These are phyloP conservation scores for Funneliformis geosporum DNA, from an alignment of 192 early-diverging fungal species.

Conservation along the genomic window DNA sequence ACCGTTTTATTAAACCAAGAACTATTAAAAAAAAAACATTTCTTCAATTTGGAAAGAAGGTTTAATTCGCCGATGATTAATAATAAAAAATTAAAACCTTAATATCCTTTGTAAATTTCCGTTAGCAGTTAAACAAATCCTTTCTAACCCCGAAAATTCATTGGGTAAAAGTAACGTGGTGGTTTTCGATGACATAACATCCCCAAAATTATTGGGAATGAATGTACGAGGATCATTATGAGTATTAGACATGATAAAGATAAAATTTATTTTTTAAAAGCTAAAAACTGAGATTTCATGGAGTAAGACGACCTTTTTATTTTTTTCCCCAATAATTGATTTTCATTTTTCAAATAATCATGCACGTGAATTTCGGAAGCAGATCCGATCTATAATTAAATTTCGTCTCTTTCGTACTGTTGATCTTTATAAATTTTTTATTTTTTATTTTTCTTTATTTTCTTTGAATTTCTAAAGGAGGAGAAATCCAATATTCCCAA, in stretches of 20 bases:
- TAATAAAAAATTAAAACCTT: slow-evolving; percentile 29
- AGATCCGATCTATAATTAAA: too few species aligned
- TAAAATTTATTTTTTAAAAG: background rate
- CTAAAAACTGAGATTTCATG: too few species aligned
- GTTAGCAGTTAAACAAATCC: slow-evolving; percentile 48
- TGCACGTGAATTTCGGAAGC: too few species aligned
- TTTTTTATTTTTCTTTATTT: background rate
- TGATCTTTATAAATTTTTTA: too few species aligned
- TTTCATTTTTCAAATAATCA: too few species aligned
- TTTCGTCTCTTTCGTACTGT: too few species aligned
- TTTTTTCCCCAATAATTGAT: background rate
- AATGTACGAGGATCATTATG: slow-evolving; percentile 21
- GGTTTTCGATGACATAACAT: slow-evolving; percentile 40
- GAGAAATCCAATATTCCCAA: slow-evolving; percentile 41
- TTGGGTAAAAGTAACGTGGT: slow-evolving; percentile 41
- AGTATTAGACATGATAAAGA: background rate
- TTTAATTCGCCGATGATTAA: background rate
- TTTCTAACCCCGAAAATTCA: slow-evolving; percentile 44
- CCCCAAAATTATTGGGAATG: slow-evolving; percentile 51
- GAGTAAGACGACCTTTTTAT: background rate
- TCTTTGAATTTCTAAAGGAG: slow-evolving; percentile 28
- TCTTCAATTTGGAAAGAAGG: background rate
- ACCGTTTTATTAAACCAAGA: slow-evolving; percentile 47
- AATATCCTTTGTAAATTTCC: slow-evolving; percentile 50
- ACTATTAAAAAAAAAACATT: slow-evolving; percentile 21